Evolutionary conservation across 129 eudicot genomes (phyloP), one percentile per base, ranked within the genome.

Genomic region (Rutidosis leptorrhynchoides): DNA sequence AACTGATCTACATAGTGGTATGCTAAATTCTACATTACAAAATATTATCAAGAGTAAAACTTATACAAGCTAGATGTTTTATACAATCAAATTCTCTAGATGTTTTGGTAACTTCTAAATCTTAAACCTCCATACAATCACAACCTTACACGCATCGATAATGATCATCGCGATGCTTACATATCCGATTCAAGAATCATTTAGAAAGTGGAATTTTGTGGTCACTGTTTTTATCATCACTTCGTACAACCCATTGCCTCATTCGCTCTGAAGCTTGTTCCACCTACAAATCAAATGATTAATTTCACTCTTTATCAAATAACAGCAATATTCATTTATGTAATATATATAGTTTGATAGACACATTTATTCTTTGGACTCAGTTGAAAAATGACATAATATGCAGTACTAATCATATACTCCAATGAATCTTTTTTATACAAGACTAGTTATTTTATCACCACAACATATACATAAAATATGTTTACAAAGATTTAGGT

Each of bases 261-360:
- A 88, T 72, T 30, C 96, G 68, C 52, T 82, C 68, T 33, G 91
- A 78, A 62, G 91, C 86, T 64, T 88, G 82, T 65, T 67, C 86
- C 23, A 88, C 96, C 96, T 88, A 84, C 68, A 74, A 74, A 58
- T 37, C 45, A 37, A 37, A 37, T 4, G 5, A 37, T 11, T 12
- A 40, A 16, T 12, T 10, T 40, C 46, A 40, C 16, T 12, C 1
- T 40, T 40, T 16, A 12, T 40, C 46, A 40, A 12, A 40, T 40
- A 40, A 40, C n/a, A n/a, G n/a, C n/a, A n/a, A n/a, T n/a, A n/a
- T n/a, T n/a, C n/a, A n/a, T n/a, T n/a, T n/a, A n/a, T n/a, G n/a
- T n/a, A n/a, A n/a, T n/a, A n/a, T n/a, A n/a, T n/a, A n/a, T n/a
- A n/a, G n/a, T n/a, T n/a, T n/a, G n/a, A n/a, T n/a, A n/a, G n/a